phyloP scores from a whole-genome alignment of 805 yeast genomes.

The Ogataea corticis region DNA sequence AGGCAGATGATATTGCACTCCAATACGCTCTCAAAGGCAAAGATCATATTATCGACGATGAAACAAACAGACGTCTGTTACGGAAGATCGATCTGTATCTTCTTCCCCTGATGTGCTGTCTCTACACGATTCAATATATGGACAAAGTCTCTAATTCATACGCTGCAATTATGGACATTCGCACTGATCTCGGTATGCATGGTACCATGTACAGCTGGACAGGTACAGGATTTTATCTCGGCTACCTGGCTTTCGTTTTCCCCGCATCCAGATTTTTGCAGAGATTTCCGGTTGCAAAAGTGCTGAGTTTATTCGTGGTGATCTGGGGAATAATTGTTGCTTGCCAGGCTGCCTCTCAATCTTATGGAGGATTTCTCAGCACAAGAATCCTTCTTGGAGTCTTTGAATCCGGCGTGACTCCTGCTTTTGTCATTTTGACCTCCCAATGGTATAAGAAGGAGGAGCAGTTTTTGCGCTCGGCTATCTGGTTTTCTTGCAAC shows the following conservation, averaged over 20 bases:
- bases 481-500: slow-evolving; percentile 41
- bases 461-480: slow-evolving; percentile 44
- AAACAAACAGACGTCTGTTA: slow-evolving; percentile 17
- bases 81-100: slow-evolving; percentile 21
- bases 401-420: slow-evolving; percentile 55
- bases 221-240: slow-evolving; percentile 52
- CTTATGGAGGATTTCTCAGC: slow-evolving; percentile 43
- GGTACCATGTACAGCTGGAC: slow-evolving; percentile 49
- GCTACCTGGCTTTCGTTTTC: slow-evolving; percentile 44
- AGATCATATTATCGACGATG: slow-evolving; percentile 11
- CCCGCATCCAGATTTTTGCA: slow-evolving; percentile 44
- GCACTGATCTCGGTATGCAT: slow-evolving; percentile 47
- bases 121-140: slow-evolving; percentile 25
- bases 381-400: slow-evolving; percentile 50
- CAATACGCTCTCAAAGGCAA: slow-evolving; percentile 11
- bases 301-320: slow-evolving; percentile 35
- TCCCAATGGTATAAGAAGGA: slow-evolving; percentile 50
- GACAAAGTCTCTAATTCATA: slow-evolving; percentile 25
- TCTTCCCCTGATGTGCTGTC: slow-evolving; percentile 23
- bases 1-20: slow-evolving; percentile 36
- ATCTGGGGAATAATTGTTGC: slow-evolving; percentile 46
- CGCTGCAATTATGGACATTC: slow-evolving; percentile 47
- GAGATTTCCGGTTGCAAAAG: slow-evolving; percentile 41
- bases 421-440: slow-evolving; percentile 53
- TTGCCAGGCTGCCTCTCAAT: slow-evolving; percentile 42